phyloP scores from a whole-genome alignment of 2,329 filamentous ascomycete genomes.

The Beauveria brongniartii region DNA sequence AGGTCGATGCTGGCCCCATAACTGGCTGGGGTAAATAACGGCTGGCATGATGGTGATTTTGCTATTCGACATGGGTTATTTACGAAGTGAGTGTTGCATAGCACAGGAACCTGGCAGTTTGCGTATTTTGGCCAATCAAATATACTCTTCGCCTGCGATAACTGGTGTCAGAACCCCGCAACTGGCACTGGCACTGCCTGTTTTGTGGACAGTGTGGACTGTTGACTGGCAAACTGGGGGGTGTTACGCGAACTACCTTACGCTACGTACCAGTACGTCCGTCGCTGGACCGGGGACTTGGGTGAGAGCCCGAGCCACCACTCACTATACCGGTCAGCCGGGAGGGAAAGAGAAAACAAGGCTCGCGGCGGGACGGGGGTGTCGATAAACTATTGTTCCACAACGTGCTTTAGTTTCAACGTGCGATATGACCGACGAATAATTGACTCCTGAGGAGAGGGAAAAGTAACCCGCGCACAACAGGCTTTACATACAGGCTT shows the following conservation, averaged over 20 bases:
- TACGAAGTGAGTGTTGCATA: not conserved
- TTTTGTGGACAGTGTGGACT: no score
- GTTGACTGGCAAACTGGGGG: no score
- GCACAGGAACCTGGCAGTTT: not conserved
- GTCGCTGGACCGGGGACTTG: slow-evolving; percentile 6
- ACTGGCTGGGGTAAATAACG: not conserved
- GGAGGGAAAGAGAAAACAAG: slow-evolving; percentile 8
- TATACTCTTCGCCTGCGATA: not conserved
- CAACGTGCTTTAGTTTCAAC: not conserved
- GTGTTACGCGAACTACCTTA: not conserved
- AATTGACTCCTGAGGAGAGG: not conserved
- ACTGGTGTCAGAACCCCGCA: not conserved
- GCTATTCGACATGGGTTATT: not conserved
- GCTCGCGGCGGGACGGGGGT: not conserved
- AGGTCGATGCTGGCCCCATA: not conserved
- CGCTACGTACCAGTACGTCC: not conserved
- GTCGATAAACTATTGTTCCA: not conserved
- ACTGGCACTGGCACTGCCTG: not conserved
- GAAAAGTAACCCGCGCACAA: not conserved
- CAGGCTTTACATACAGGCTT: no score
- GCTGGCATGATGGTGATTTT: not conserved
- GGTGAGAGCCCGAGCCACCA: not conserved
- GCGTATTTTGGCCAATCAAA: slow-evolving; percentile 8
- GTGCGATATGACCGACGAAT: not conserved
- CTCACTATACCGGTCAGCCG: not conserved